Evolutionary conservation across 2,329 filamentous ascomycete genomes (phyloP).

Genomic region (Tolypocladium nubicola): DNA sequence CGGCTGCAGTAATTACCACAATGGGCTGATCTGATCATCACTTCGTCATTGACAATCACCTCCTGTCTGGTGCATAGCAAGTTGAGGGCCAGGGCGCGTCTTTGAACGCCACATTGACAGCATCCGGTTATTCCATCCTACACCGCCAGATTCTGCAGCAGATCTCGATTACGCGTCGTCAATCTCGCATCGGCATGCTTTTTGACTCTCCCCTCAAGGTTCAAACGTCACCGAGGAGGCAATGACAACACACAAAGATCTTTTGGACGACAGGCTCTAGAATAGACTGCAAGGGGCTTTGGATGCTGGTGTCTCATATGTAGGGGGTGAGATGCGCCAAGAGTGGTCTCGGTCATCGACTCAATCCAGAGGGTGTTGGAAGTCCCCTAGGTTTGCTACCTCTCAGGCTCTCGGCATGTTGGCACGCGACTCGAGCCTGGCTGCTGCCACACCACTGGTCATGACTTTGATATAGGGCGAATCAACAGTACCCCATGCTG

Average conservation of each 20-base stretch:
- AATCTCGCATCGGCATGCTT: background rate
- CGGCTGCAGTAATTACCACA: background rate
- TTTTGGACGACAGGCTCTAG: background rate
- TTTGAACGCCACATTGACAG: background rate
- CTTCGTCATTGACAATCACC: background rate
- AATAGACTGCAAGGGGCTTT: background rate
- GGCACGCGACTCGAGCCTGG: background rate
- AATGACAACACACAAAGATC: background rate
- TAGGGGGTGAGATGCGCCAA: background rate
- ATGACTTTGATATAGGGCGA: background rate
- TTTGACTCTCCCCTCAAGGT: background rate
- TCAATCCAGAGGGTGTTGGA: background rate
- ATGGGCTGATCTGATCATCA: background rate
- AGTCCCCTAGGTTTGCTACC: background rate
- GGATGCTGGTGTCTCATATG: background rate
- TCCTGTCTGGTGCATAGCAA: background rate
- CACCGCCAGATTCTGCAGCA: background rate
- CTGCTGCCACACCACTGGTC: background rate
- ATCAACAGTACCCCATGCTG: background rate
- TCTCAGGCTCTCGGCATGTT: background rate
- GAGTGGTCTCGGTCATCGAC: background rate
- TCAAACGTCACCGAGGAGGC: background rate
- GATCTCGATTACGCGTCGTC: background rate
- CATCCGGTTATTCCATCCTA: background rate
- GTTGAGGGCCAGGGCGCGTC: background rate